These are phyloP conservation scores for Eutrema yunnanense DNA, from an alignment of 345 rosid genomes.

Conservation along the genomic window DNA sequence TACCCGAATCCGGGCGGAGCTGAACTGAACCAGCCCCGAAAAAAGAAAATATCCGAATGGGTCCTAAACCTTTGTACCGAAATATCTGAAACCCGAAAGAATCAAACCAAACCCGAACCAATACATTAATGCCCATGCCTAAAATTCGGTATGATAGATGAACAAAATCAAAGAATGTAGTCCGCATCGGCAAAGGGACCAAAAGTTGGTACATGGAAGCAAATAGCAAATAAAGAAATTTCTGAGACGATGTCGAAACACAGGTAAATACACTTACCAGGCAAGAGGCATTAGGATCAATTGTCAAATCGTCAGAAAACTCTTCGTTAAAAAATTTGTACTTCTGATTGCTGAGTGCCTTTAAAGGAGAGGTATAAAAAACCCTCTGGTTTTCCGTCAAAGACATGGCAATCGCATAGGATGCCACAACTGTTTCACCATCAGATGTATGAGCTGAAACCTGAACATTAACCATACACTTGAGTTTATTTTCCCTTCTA, in stretches of 20 bases:
- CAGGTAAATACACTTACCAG: slow-evolving; percentile 40
- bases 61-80: no score
- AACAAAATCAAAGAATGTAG: no score
- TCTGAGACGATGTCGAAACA: neutral
- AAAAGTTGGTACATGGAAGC: no score
- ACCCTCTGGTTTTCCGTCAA: slow-evolving; percentile 81
- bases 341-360: slow-evolving; percentile 95
- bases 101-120: no score
- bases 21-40: no score
- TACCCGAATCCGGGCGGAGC: no score
- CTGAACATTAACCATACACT: no score
- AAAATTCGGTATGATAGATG: no score
- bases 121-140: no score
- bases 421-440: slow-evolving; percentile 93
- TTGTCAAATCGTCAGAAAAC: slow-evolving; percentile 94
- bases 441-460: slow-evolving; percentile 52
- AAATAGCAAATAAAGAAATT: neutral
- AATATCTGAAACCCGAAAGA: no score
- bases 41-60: no score
- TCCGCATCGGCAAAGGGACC: no score
- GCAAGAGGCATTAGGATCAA: slow-evolving; percentile 93
- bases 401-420: slow-evolving; percentile 95
- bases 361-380: slow-evolving; percentile 90
- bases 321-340: slow-evolving; percentile 93
- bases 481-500: neutral